phyloP scores from a whole-genome alignment of 805 yeast genomes.

The Zygotorulaspora chibaensis region DNA sequence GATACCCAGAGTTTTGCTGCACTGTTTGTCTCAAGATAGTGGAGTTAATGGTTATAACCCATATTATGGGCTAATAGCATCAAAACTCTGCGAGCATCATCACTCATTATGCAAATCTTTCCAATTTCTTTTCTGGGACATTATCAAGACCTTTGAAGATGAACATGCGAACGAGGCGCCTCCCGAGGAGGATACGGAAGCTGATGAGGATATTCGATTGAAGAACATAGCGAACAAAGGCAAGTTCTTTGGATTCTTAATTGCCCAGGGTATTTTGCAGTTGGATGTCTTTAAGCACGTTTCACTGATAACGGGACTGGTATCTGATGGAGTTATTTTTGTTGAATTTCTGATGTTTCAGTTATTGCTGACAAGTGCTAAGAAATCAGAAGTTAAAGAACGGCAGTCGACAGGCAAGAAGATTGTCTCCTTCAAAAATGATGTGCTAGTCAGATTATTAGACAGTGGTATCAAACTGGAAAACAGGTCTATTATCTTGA shows the following conservation, averaged over 20 bases:
- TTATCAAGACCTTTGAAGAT: constrained; percentile 64
- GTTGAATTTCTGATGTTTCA: constrained; percentile 69
- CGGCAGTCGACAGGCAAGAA: constrained; percentile 30
- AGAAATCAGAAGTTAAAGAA: constrained; percentile 50
- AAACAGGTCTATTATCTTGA: constrained; percentile 28
- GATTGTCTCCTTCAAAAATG: constrained; percentile 28
- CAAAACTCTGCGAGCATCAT: constrained; percentile 61
- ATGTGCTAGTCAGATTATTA: constrained; percentile 24
- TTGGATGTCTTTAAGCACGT: constrained; percentile 69
- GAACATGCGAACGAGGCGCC: constrained; percentile 39
- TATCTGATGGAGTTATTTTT: constrained; percentile 59
- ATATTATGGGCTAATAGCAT: constrained; percentile 77
- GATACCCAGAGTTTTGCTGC: constrained; percentile 77
- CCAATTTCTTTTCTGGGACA: constrained; percentile 89
- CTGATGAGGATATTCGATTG: constrained; percentile 52
- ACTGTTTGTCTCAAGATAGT: constrained; percentile 76
- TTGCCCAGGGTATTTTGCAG: constrained; percentile 69
- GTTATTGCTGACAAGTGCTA: constrained; percentile 60
- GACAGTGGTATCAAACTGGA: constrained; percentile 24
- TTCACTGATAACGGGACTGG: constrained; percentile 64
- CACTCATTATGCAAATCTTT: constrained; percentile 77
- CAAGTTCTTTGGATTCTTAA: constrained; percentile 69
- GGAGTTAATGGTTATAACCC: constrained; percentile 67
- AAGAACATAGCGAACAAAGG: constrained; percentile 69
- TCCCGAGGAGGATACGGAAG: constrained; percentile 32